Conservation (phyloP, 2,329 filamentous ascomycete species). For the Clonostachys byssicola region DNA sequence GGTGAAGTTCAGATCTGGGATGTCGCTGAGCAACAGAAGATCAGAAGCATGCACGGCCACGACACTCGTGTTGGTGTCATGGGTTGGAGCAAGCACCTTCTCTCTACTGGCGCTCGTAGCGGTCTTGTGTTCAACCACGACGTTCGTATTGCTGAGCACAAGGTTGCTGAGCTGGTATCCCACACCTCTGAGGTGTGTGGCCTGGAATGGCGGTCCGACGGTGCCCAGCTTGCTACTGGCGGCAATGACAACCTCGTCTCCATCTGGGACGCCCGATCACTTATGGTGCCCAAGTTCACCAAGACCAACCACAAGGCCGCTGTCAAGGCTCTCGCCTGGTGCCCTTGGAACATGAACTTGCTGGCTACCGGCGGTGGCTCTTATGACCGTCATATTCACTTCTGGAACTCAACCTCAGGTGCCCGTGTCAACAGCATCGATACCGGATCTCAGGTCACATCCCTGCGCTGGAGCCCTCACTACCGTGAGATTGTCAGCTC, state of each 20-base stretch:
- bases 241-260: slow-evolving; percentile 98
- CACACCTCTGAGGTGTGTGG: slow-evolving; percentile 98
- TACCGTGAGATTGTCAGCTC: slow-evolving; percentile 98
- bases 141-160: slow-evolving; percentile 95
- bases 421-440: slow-evolving; percentile 99
- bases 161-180: slow-evolving; percentile 92
- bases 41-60: slow-evolving; percentile 97
- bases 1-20: slow-evolving; percentile 99
- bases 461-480: slow-evolving; percentile 90
- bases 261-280: slow-evolving; percentile 96
- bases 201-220: slow-evolving; percentile 95
- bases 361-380: slow-evolving; percentile 94
- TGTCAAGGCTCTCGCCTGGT: slow-evolving; percentile 97
- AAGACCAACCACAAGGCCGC: slow-evolving; percentile 99
- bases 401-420: slow-evolving; percentile 99
- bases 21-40: slow-evolving; percentile 88
- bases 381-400: slow-evolving; percentile 97
- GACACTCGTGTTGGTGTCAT: slow-evolving; percentile 96
- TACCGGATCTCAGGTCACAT: slow-evolving; percentile 95
- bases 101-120: slow-evolving; percentile 91
- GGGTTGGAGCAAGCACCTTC: slow-evolving; percentile 98
- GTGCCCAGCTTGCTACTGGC: slow-evolving; percentile 92
- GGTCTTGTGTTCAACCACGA: slow-evolving; percentile 98
- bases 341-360: slow-evolving; percentile 97
- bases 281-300: slow-evolving; percentile 94